Percentiles rank a stretch among this genome's conserved stretches.
Conservation (phyloP, 2,329 filamentous ascomycete genomes). For the Blastomyces gilchristii region DNA sequence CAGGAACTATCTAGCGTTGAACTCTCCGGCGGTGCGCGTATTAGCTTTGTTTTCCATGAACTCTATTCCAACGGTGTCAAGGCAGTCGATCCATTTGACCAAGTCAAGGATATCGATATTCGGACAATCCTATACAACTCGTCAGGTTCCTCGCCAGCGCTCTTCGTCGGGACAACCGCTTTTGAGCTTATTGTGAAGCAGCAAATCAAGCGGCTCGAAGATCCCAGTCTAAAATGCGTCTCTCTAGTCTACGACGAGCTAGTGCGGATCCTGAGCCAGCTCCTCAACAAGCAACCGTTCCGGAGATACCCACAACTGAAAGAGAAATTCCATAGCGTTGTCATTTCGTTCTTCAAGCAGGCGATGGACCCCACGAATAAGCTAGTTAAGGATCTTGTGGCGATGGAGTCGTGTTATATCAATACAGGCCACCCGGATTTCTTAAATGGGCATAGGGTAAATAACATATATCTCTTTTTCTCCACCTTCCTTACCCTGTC, state of each 20-base stretch:
- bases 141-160: slow-evolving; percentile 89
- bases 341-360: slow-evolving; percentile 95
- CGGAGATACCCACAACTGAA: slow-evolving; percentile 87
- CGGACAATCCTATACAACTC: slow-evolving; percentile 97
- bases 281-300: slow-evolving; percentile 81
- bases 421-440: slow-evolving; percentile 98
- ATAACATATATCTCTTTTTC: slow-evolving; percentile 19
- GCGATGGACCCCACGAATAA: slow-evolving; percentile 98
- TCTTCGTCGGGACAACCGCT: slow-evolving; percentile 96
- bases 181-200: slow-evolving; percentile 98
- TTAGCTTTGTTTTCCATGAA: slow-evolving; percentile 98
- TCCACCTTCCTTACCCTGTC: background rate
- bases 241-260: slow-evolving; percentile 95
- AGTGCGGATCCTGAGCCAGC: slow-evolving; percentile 84
- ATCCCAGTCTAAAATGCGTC: slow-evolving; percentile 94
- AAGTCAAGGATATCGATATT: slow-evolving; percentile 96
- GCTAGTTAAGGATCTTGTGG: slow-evolving; percentile 80
- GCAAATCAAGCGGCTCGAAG: slow-evolving; percentile 92
- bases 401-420: slow-evolving; percentile 95
- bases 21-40: slow-evolving; percentile 91
- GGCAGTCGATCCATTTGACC: slow-evolving; percentile 92
- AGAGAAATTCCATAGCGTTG: slow-evolving; percentile 90
- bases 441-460: slow-evolving; percentile 79
- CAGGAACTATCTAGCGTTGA: slow-evolving; percentile 90
- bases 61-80: slow-evolving; percentile 96